These are phyloP conservation scores for Aspergillus bridgeri DNA, from an alignment of 495 filamentous ascomycete genomes.

Conservation along the genomic window DNA sequence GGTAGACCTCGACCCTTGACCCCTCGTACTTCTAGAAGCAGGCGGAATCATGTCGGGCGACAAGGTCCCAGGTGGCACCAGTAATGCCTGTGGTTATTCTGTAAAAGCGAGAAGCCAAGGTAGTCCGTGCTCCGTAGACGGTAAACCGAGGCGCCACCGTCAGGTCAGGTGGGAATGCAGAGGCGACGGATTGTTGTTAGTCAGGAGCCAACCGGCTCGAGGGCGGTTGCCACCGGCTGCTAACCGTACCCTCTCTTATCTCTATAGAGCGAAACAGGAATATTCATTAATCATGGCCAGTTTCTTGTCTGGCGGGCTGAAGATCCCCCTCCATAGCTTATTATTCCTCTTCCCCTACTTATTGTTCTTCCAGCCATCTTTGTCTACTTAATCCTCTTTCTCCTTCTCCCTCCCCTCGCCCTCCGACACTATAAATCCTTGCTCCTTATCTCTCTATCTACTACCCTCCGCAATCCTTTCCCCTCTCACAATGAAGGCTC, in stretches of 20 bases:
- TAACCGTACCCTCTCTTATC: neutral
- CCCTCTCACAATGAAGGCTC: conserved; percentile 28
- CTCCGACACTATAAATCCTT: neutral
- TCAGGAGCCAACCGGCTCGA: conserved; percentile 9
- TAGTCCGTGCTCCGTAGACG: no score
- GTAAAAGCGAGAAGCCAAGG: no score
- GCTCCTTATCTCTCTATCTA: neutral
- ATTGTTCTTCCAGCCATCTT: neutral
- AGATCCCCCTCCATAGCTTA: neutral
- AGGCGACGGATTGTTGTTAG: neutral
- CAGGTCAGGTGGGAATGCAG: no score
- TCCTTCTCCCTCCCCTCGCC: neutral
- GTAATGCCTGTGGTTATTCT: no score
- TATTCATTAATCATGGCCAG: neutral
- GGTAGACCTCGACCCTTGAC: neutral
- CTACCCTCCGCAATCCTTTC: conserved; percentile 28
- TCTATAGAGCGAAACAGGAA: no score
- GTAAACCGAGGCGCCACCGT: no score
- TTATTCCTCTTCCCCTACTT: neutral
- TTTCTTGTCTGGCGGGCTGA: neutral
- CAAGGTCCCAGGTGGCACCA: neutral
- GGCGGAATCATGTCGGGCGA: neutral
- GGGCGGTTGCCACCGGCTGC: conserved; percentile 22
- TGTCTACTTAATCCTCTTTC: conserved; percentile 1
- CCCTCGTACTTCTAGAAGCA: neutral